Percentiles rank a stretch among this genome's conserved stretches.
Conservation (phyloP, 805 yeast species). For the Metschnikowia matae region DNA sequence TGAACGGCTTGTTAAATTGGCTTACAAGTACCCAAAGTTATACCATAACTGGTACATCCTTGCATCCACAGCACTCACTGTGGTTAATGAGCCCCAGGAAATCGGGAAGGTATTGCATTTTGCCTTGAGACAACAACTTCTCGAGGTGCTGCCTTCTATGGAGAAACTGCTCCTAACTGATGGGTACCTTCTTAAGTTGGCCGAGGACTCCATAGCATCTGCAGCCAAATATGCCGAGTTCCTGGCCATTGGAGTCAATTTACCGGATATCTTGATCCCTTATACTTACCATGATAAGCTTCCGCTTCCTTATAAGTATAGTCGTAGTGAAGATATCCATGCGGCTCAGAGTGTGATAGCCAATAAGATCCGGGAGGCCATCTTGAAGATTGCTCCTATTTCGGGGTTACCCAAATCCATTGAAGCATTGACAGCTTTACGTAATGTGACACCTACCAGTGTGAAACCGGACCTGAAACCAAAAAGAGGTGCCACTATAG, state of each 20-base stretch:
- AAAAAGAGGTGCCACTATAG: constrained; percentile 26
- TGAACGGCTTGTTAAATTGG: constrained; percentile 49
- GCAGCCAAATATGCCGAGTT: constrained; percentile 37
- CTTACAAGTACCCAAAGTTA: constrained; percentile 52
- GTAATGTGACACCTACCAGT: constrained; percentile 58
- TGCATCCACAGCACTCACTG: constrained; percentile 78
- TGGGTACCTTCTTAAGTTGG: constrained; percentile 29
- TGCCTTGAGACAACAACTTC: constrained; percentile 48
- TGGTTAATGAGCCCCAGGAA: constrained; percentile 78
- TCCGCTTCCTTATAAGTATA: constrained; percentile 35
- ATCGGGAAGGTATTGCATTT: constrained; percentile 71
- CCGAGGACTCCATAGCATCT: constrained; percentile 38
- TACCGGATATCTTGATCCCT: constrained; percentile 42
- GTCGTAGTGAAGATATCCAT: constrained; percentile 31
- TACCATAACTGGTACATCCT: constrained; percentile 66
- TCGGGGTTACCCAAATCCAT: constrained; percentile 84
- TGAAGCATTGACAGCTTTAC: constrained; percentile 65
- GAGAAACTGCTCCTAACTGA: constrained; percentile 31
- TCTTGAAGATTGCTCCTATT: constrained; percentile 73
- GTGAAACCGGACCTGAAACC: constrained; percentile 18
- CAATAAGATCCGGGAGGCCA: constrained; percentile 65
- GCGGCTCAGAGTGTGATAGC: constrained; percentile 38
- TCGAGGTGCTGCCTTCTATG: constrained; percentile 24
- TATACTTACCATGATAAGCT: constrained; percentile 34
- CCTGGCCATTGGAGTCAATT: constrained; percentile 37